phyloP scores from a whole-genome alignment of 257 asterid genomes.

The Verbascum thapsus region DNA sequence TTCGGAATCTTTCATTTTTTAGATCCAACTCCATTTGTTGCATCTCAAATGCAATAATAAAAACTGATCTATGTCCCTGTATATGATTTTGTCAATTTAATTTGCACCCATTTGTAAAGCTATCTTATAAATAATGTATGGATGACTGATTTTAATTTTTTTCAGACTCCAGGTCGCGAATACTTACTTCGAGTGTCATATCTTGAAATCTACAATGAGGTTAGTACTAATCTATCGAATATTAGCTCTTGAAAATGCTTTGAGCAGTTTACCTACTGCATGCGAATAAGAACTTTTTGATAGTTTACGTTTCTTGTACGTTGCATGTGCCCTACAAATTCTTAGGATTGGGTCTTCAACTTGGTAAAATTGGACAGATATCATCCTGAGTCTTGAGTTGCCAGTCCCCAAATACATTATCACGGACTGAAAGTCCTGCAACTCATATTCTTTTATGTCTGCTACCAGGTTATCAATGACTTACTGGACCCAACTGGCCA shows the following conservation, averaged over 20 bases:
- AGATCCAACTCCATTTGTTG: constrained; percentile 5
- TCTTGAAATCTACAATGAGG: constrained; percentile 99
- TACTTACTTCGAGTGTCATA: constrained; percentile 96
- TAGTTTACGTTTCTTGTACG: not conserved
- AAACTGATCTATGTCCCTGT: constrained; percentile 1
- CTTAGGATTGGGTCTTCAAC: not conserved
- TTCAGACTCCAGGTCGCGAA: constrained; percentile 98
- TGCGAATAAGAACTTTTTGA: constrained; percentile 9
- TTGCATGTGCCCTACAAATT: constrained; percentile 13
- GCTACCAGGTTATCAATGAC: constrained; percentile 87
- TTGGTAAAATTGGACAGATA: not conserved
- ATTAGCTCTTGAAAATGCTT: constrained; percentile 9
- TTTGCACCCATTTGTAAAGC: constrained; percentile 21
- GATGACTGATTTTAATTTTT: constrained; percentile 34
- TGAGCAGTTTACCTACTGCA: constrained; percentile 14
- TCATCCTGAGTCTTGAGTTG: constrained; percentile 12
- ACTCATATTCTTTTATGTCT: constrained; percentile 16
- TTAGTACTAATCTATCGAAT: constrained; percentile 37
- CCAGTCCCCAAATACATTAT: constrained; percentile 13
- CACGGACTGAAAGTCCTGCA: constrained; percentile 8
- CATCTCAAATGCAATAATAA: not conserved
- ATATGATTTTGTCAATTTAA: not conserved
- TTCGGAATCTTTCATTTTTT: constrained; percentile 24
- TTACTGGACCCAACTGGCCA: constrained; percentile 98
- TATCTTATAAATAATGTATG: constrained; percentile 24